These are phyloP conservation scores for Zelonia costaricensis DNA, from an alignment of 208 protist genomes.

Conservation along the genomic window DNA sequence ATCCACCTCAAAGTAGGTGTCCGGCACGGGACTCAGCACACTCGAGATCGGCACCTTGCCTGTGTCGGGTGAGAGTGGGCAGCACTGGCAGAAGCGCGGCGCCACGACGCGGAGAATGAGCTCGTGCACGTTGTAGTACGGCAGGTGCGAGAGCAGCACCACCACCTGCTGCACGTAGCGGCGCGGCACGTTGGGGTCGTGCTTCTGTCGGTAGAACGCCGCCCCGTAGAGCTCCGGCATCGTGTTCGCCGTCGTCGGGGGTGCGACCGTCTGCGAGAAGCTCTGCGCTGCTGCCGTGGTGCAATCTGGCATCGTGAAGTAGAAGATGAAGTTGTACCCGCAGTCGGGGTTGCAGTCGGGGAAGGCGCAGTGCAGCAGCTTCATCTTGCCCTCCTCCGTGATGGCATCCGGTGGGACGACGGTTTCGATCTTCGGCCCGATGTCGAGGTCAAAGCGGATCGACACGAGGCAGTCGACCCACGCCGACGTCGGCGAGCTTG, in stretches of 20 bases:
- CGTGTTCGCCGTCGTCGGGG: conserved; percentile 22
- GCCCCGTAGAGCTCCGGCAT: conserved; percentile 65
- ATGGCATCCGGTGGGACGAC: conserved; percentile 60
- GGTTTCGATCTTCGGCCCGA: conserved; percentile 77
- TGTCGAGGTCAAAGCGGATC: conserved; percentile 88
- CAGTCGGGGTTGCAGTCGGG: conserved; percentile 86
- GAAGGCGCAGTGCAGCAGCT: conserved; percentile 64
- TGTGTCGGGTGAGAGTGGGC: conserved; percentile 75
- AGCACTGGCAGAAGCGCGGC: conserved; percentile 82
- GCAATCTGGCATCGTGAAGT: conserved; percentile 75
- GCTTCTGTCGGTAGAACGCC: conserved; percentile 86
- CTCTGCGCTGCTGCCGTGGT: conserved; percentile 27
- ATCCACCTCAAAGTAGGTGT: conserved; percentile 65
- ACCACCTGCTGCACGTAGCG: conserved; percentile 89
- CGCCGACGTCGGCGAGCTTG: conserved; percentile 24
- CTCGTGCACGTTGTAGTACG: conserved; percentile 77
- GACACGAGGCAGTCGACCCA: conserved; percentile 84
- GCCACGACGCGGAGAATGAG: conserved; percentile 82
- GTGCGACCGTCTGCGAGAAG: conserved; percentile 32
- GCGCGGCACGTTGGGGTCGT: conserved; percentile 69
- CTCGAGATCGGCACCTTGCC: conserved; percentile 62
- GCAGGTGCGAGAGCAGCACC: conserved; percentile 77
- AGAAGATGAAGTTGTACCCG: conserved; percentile 88
- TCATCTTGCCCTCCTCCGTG: conserved; percentile 46
- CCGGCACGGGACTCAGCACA: conserved; percentile 57